These are phyloP conservation scores for Stylosanthes scabra DNA, from an alignment of 331 rosid genomes.

Conservation along the genomic window DNA sequence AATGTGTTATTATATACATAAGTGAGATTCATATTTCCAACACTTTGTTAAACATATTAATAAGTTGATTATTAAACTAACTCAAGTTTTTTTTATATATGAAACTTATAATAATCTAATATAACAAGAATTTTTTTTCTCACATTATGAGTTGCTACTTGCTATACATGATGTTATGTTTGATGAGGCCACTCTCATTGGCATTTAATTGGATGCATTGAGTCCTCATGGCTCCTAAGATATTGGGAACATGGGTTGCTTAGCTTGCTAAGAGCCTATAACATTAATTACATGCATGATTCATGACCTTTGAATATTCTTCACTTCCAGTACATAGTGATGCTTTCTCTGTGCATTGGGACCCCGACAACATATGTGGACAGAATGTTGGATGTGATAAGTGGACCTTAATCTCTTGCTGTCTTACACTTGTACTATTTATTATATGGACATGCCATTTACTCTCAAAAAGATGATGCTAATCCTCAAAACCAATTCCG, in stretches of 20 bases:
- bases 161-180: too few relatives aligned
- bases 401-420: slow-evolving; percentile 6
- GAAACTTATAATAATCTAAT: too few relatives aligned
- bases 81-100: too few relatives aligned
- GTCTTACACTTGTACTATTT: neutral
- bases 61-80: too few relatives aligned
- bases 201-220: neutral
- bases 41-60: too few relatives aligned
- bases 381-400: neutral
- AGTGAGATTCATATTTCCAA: too few relatives aligned
- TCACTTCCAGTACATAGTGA: neutral
- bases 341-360: neutral
- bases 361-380: slow-evolving; percentile 1
- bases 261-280: neutral
- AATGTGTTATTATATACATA: too few relatives aligned
- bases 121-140: too few relatives aligned
- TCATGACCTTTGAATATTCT: neutral
- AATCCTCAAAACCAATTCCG: neutral
- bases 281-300: neutral
- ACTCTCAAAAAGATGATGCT: slow-evolving; percentile 24
- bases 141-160: too few relatives aligned
- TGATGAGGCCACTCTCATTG: neutral
- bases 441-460: slow-evolving; percentile 28
- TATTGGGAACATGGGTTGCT: neutral
- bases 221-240: slow-evolving; percentile 10